phyloP scores from a whole-genome alignment of 2,329 filamentous ascomycete species.

The Xylariaceae sp. region DNA sequence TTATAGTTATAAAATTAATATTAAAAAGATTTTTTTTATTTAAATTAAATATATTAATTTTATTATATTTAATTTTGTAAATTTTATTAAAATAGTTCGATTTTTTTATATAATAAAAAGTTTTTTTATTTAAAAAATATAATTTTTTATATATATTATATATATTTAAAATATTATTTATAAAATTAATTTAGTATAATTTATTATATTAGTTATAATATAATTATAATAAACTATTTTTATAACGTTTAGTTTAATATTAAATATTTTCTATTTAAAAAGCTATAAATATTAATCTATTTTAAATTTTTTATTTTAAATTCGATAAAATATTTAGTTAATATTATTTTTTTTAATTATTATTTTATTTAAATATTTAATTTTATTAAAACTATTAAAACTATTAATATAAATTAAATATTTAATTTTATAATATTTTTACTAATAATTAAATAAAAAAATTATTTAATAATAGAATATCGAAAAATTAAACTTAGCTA shows the following conservation, averaged over 20 bases:
- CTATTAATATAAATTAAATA: neutral
- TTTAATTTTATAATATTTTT: neutral
- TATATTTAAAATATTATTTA: neutral
- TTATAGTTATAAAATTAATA: neutral
- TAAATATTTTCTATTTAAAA: neutral
- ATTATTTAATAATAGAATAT: too few species aligned
- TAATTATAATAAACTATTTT: neutral
- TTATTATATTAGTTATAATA: too few species aligned
- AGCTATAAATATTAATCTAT: neutral
- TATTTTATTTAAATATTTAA: neutral
- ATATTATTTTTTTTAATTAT: neutral
- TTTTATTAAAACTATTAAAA: neutral
- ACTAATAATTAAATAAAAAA: too few species aligned
- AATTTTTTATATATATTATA: neutral
- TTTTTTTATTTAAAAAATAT: neutral
- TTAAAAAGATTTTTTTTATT: neutral
- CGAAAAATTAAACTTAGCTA: too few species aligned
- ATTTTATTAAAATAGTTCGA: neutral
- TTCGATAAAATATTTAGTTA: too few species aligned
- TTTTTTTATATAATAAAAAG: neutral
- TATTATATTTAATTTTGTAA: neutral
- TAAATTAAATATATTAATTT: neutral
- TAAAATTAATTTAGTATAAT: too few species aligned
- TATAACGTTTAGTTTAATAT: neutral
- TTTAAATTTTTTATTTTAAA: too few species aligned